Percentiles rank a stretch among this genome's conserved stretches.
phyloP scores from a whole-genome alignment of 176 grass and related monocot species.

The Chloris gayana region DNA sequence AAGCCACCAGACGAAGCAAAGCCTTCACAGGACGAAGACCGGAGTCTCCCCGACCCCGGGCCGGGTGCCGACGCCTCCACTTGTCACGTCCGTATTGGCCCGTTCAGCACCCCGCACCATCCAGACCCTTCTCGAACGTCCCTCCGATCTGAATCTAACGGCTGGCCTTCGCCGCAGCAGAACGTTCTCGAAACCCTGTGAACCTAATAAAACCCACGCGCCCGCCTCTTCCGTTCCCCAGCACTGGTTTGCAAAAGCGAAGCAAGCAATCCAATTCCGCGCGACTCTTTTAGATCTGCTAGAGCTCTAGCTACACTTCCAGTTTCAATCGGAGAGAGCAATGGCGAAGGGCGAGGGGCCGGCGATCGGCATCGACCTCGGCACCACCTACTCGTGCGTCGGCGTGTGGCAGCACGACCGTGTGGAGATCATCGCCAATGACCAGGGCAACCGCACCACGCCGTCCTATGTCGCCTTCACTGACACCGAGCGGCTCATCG shows the following conservation, averaged over 20 bases:
- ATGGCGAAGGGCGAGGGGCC: slow-evolving; percentile 76
- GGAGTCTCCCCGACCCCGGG: not conserved
- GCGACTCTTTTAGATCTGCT: not conserved
- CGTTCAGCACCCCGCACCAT: not conserved
- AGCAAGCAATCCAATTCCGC: slow-evolving; percentile 2
- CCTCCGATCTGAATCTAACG: slow-evolving; percentile 41
- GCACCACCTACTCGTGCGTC: slow-evolving; percentile 84
- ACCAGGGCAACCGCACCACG: slow-evolving; percentile 88
- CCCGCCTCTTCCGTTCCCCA: not conserved
- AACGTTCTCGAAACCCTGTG: slow-evolving; percentile 59
- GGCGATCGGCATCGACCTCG: slow-evolving; percentile 78
- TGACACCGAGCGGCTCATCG: slow-evolving; percentile 79
- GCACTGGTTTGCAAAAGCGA: not conserved
- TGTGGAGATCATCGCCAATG: slow-evolving; percentile 92
- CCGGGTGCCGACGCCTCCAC: not conserved
- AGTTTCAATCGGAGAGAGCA: slow-evolving; percentile 11
- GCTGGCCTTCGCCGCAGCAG: not conserved
- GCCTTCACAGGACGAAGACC: not conserved
- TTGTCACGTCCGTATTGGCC: not conserved
- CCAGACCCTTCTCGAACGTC: slow-evolving; percentile 54
- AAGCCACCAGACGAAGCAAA: not conserved
- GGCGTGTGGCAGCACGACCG: slow-evolving; percentile 89
- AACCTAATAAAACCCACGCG: slow-evolving; percentile 33
- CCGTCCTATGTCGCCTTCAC: slow-evolving; percentile 82
- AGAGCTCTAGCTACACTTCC: slow-evolving; percentile 25